Conservation (phyloP, 805 yeast genomes). For the Grigorovia yakushimaensis region DNA sequence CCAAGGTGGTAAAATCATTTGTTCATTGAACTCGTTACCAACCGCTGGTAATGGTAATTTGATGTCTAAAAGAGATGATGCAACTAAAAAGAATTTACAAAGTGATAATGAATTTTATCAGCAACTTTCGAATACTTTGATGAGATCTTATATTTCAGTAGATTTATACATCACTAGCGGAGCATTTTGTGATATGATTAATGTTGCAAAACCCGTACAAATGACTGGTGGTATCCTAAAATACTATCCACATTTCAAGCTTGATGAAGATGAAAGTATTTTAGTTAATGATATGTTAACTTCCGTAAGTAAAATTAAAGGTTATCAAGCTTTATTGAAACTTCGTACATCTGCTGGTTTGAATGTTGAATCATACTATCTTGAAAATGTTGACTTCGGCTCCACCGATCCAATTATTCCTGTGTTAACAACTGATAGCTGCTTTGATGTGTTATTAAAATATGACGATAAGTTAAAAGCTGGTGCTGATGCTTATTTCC, state of each 20-base stretch:
- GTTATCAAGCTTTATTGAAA: slow-evolving; percentile 75
- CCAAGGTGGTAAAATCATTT: slow-evolving; percentile 80
- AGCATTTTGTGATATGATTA: slow-evolving; percentile 61
- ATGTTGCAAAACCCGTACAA: slow-evolving; percentile 52
- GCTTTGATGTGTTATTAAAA: slow-evolving; percentile 59
- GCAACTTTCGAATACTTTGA: slow-evolving; percentile 46
- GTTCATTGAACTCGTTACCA: slow-evolving; percentile 61
- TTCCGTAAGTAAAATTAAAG: slow-evolving; percentile 43
- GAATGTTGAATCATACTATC: slow-evolving; percentile 69
- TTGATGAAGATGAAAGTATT: slow-evolving; percentile 59
- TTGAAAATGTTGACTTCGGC: slow-evolving; percentile 38
- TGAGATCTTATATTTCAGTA: slow-evolving; percentile 54
- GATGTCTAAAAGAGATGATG: slow-evolving; percentile 31
- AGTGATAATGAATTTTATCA: slow-evolving; percentile 56
- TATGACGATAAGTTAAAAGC: slow-evolving; percentile 64
- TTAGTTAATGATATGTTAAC: slow-evolving; percentile 52
- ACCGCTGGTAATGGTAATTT: slow-evolving; percentile 72
- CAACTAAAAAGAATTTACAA: slow-evolving; percentile 43
- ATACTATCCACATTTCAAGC: slow-evolving; percentile 57
- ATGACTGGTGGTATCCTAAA: slow-evolving; percentile 64
- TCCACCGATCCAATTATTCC: slow-evolving; percentile 64
- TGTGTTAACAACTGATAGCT: slow-evolving; percentile 48
- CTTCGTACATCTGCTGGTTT: slow-evolving; percentile 83
- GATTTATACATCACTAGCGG: slow-evolving; percentile 66
- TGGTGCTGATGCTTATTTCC: slow-evolving; percentile 76